Evolutionary conservation across 2,329 filamentous ascomycete species (phyloP).

Genomic region (Lasiodiplodia hormozganensis): DNA sequence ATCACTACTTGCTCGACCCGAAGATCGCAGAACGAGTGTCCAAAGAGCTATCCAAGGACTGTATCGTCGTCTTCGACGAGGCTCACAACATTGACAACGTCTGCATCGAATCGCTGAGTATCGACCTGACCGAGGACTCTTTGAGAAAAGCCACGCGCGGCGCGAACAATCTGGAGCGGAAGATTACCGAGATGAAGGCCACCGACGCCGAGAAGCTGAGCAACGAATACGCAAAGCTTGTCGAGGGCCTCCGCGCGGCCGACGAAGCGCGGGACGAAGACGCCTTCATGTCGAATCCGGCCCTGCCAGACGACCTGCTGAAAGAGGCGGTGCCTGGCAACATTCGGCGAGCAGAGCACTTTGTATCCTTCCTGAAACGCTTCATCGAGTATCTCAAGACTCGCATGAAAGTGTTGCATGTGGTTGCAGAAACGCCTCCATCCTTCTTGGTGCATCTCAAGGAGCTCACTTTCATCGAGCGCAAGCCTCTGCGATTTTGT

Average conservation of each 20-base stretch:
- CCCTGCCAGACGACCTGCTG: constrained; percentile 88
- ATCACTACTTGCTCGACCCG: constrained; percentile 95
- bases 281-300: constrained; percentile 96
- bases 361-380: constrained; percentile 90
- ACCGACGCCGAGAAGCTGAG: constrained; percentile 94
- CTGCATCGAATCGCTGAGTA: constrained; percentile 96
- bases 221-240: constrained; percentile 92
- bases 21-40: constrained; percentile 97
- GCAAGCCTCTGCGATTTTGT: constrained; percentile 92
- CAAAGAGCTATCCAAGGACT: constrained; percentile 95
- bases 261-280: constrained; percentile 92
- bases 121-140: constrained; percentile 95
- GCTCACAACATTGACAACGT: constrained; percentile 99
- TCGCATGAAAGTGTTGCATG: constrained; percentile 96
- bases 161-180: constrained; percentile 87
- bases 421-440: constrained; percentile 94
- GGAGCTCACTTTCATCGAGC: constrained; percentile 96
- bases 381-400: constrained; percentile 99
- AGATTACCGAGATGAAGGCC: constrained; percentile 93
- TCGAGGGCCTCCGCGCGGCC: constrained; percentile 86
- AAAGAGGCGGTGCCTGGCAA: constrained; percentile 97
- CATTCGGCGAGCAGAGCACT: constrained; percentile 94
- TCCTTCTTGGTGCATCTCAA: constrained; percentile 93
- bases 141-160: constrained; percentile 88
- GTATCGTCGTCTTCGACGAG: constrained; percentile 98